Evolutionary conservation across 108 stramenopile species (phyloP), one percentile per base, ranked within the genome.

Genomic region (Aureococcus anophagefferens): DNA sequence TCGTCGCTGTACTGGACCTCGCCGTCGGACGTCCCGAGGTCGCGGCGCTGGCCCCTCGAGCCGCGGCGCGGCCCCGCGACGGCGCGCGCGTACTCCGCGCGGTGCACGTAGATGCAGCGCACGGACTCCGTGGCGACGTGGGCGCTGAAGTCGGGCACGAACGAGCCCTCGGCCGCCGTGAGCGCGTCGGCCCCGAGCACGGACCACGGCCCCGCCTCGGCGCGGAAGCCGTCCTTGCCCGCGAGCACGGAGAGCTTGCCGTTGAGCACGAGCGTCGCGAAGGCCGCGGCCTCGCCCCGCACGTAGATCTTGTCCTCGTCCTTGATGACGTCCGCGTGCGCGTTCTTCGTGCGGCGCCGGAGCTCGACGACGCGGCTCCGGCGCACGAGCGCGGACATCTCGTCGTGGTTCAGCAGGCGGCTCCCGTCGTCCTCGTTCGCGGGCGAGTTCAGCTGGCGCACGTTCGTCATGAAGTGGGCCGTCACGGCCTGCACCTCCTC

Each of bases 201-300:
- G 21, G 88, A 83, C 94, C 94, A 95, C 5, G 90, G 84, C 21
- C 90, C 88, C 33, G 89, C 80, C 62, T 92, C 90, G 14, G 90
- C 83, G 11, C 86, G 83, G 68, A 95, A 95, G 35, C 84, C 85
- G 69, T 95, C 92, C 31, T 82, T 72, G 35, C 94, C 94, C 33
- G 90, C 88, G 63, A 95, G 63, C 31, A 95, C 84, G 16, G 86
- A 84, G 46, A 92, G 80, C 67, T 89, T 95, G 25, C 94, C 94
- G 64, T 82, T 79, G 18, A 95, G 81, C 65, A 95, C 80, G 31
- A 95, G 67, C 32, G 92, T 93, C 46, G 85, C 88, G 36, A 80
- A 80, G 63, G 90, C 81, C 67, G 85, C 80, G 35, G 85, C 62
- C 28, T 78, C 80, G 34, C 81, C 88, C 67, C 83, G 84, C 40